Base-by-base conservation (phyloP, 179 eudicot genomes). In the Camellia oleifera region DNA sequence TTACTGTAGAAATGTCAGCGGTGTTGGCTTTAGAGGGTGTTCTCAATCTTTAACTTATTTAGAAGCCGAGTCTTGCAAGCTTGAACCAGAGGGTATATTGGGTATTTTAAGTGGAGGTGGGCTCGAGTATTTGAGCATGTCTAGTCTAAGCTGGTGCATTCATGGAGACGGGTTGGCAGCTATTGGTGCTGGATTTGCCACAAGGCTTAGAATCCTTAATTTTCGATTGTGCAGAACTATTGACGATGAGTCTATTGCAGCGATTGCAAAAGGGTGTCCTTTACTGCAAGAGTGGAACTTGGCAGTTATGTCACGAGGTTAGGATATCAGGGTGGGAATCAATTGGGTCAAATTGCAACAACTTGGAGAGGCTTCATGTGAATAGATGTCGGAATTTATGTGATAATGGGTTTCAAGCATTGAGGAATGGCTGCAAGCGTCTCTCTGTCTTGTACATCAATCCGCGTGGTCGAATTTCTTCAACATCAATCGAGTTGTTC, bases 41-140 rank as follows among this genome's bases (percentile, higher is more conserved):
- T 83, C 91, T 3, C 77, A 72, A 62, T 82, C 67, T 40, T 73
- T 92, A 50, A 72, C 86, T 20, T 91, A 84, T 81, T 61, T 94
- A 67, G 97, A 92, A 84, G 98, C 95, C 17, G 89, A 92, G 64
- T 89, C 90, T 62, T 92, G 97, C 82, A 88, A 81, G 72, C 90
- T 92, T n/a, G 83, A 86, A 72, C 86, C 92, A 2, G 92, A 89
- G 77, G 98, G 98, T n/a, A 77, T 92, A 13, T 14, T 42, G 63
- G 82, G 85, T 32, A 85, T 92, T 63, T 86, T 91, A 17, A 65
- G 69, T 9, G 69, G 69, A 9, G 69, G 44, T 23, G 69, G 92
- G n/a, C 88, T 92, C n/a, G 85, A 87, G 83, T 92, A 92, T 78
- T 80, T 92, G 20, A 88, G 84, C 67, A 20, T 90, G 32, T 84